phyloP scores from a whole-genome alignment of 2,329 filamentous ascomycete species.

The Ophiosphaerella narmari region DNA sequence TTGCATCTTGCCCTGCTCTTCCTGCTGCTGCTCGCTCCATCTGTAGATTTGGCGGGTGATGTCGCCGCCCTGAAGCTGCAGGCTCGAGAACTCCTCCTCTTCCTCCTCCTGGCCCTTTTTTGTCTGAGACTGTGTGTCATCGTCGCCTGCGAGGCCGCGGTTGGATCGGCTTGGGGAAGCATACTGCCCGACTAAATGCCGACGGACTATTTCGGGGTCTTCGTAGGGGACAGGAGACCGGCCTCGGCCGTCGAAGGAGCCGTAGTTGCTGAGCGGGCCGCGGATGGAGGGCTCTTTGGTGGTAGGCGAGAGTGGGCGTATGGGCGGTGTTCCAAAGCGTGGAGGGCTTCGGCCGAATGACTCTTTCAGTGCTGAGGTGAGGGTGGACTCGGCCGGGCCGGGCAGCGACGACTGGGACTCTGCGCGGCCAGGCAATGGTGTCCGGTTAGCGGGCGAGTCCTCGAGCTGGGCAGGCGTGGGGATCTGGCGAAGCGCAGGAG shows the following conservation, averaged over 20 bases:
- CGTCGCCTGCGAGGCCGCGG: constrained; percentile 28
- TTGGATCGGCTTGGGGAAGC: constrained; percentile 44
- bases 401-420: constrained; percentile 62
- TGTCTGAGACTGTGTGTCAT: constrained; percentile 30
- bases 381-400: constrained; percentile 82
- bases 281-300: constrained; percentile 53
- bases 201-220: constrained; percentile 87
- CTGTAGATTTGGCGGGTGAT: constrained; percentile 94
- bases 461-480: constrained; percentile 55
- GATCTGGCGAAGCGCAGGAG: constrained; percentile 56
- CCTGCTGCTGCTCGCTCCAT: constrained; percentile 89
- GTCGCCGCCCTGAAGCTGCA: constrained; percentile 91
- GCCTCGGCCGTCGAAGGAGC: constrained; percentile 76
- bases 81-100: constrained; percentile 85
- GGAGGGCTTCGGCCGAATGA: constrained; percentile 73
- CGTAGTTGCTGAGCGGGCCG: constrained; percentile 73
- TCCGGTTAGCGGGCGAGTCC: constrained; percentile 50
- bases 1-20: constrained; percentile 64
- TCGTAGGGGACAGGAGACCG: constrained; percentile 69
- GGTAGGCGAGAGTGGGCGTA: constrained; percentile 62
- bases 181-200: constrained; percentile 72
- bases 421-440: constrained; percentile 68
- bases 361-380: constrained; percentile 83
- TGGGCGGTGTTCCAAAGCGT: constrained; percentile 63
- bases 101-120: constrained; percentile 52